A percentile compares a stretch with the other conserved stretches of the same genome.
phyloP scores from a whole-genome alignment of 2,329 filamentous ascomycete genomes.

The Fusarium bulbicola region DNA sequence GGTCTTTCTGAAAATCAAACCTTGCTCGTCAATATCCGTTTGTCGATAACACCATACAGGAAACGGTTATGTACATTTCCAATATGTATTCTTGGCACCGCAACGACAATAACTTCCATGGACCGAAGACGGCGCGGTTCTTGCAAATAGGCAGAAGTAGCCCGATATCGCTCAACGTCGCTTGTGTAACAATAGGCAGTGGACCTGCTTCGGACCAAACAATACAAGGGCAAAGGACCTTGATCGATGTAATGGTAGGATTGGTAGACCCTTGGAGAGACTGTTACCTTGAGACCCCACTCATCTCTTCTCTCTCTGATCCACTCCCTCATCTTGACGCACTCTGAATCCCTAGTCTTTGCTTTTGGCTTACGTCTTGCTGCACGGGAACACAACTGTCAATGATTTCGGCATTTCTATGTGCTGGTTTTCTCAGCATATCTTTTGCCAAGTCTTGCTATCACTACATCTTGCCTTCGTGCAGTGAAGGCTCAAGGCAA shows the following conservation, averaged over 20 bases:
- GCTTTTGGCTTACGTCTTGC: neutral
- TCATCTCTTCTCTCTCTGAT: neutral
- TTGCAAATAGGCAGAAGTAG: neutral
- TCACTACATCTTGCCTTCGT: rapidly evolving
- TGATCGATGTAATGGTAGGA: neutral
- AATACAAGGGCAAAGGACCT: too few relatives aligned
- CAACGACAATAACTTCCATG: rapidly evolving
- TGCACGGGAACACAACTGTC: rapidly evolving
- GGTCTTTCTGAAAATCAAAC: neutral
- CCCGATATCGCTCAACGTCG: neutral
- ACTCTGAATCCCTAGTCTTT: neutral
- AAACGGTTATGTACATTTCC: rapidly evolving
- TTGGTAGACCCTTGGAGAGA: neutral
- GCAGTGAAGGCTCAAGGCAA: rapidly evolving
- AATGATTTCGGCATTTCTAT: rapidly evolving
- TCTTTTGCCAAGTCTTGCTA: rapidly evolving
- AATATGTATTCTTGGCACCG: rapidly evolving
- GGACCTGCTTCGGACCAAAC: neutral
- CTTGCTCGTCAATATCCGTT: rapidly evolving
- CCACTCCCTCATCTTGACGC: neutral
- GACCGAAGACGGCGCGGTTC: too few relatives aligned
- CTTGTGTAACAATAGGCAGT: neutral
- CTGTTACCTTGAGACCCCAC: neutral
- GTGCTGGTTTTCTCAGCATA: rapidly evolving
- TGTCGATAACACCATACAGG: rapidly evolving